phyloP scores from a whole-genome alignment of 2,329 filamentous ascomycete genomes.

The Ophiostoma sp. region DNA sequence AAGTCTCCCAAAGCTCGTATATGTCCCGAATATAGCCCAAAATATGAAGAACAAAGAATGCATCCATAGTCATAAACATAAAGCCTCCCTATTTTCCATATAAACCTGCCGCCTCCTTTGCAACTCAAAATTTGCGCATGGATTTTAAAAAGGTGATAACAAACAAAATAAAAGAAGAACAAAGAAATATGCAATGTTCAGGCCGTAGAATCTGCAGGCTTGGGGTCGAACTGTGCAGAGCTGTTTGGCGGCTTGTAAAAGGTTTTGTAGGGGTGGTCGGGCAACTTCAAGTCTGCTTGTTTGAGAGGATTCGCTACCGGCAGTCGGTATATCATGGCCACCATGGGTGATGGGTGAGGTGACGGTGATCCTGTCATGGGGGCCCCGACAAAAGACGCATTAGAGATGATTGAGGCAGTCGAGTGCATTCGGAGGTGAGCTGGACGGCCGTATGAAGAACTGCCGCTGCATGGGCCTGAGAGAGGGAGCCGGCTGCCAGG shows the following conservation, averaged over 20 bases:
- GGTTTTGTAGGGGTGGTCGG: slow-evolving; percentile 75
- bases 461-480: neutral
- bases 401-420: neutral
- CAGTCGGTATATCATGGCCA: slow-evolving; percentile 30
- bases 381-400: slow-evolving; percentile 26
- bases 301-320: slow-evolving; percentile 61
- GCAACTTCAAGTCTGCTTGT: slow-evolving; percentile 66
- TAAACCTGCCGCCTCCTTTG: neutral
- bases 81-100: neutral
- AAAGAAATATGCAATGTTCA: neutral
- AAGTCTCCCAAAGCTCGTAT: neutral
- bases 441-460: neutral
- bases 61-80: neutral
- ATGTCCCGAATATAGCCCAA: neutral
- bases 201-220: neutral
- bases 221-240: neutral
- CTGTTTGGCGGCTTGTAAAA: slow-evolving; percentile 68
- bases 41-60: neutral
- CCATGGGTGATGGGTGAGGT: slow-evolving; percentile 30
- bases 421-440: slow-evolving; percentile 16
- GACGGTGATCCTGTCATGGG: slow-evolving; percentile 18
- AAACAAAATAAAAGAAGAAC: neutral
- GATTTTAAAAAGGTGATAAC: neutral
- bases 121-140: too few species aligned
- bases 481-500: neutral